These are phyloP conservation scores for Thermothelomyces thermophilus DNA, from an alignment of 2,329 filamentous ascomycete species.

Conservation along the genomic window DNA sequence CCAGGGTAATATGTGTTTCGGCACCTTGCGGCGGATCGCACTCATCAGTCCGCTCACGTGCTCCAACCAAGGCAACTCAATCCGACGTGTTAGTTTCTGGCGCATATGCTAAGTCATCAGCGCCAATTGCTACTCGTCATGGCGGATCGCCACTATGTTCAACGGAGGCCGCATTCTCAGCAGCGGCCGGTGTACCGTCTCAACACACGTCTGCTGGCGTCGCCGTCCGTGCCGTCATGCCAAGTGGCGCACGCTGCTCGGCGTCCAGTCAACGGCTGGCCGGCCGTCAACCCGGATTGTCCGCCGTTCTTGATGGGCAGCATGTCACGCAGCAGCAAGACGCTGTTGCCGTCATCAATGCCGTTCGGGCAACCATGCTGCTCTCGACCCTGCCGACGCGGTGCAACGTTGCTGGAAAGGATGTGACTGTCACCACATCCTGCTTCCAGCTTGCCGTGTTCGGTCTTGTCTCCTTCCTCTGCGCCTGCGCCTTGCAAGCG, in stretches of 20 bases:
- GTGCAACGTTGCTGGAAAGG: conserved; percentile 15
- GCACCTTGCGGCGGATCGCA: background rate
- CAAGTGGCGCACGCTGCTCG: background rate
- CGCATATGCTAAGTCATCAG: background rate
- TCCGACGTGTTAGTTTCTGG: background rate
- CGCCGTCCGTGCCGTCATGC: background rate
- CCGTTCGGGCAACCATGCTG: conserved; percentile 10
- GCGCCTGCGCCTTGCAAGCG: conserved; percentile 14
- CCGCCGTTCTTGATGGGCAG: background rate
- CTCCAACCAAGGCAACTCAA: background rate
- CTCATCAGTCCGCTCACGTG: conserved; percentile 3
- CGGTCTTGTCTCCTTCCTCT: conserved; percentile 26
- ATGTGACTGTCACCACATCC: background rate
- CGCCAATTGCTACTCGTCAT: background rate
- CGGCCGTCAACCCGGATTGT: background rate
- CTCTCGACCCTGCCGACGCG: conserved; percentile 23
- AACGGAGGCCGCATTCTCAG: background rate
- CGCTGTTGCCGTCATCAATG: conserved; percentile 8
- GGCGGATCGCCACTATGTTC: background rate
- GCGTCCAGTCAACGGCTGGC: background rate
- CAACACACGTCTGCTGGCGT: background rate
- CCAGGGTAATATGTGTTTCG: conserved; percentile 8
- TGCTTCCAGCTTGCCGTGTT: conserved; percentile 23
- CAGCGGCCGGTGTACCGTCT: background rate
- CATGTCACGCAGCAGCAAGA: conserved; percentile 3